These are phyloP conservation scores for Vitis rotundifolia DNA, from an alignment of 164 flowering plant genomes.

Conservation along the genomic window DNA sequence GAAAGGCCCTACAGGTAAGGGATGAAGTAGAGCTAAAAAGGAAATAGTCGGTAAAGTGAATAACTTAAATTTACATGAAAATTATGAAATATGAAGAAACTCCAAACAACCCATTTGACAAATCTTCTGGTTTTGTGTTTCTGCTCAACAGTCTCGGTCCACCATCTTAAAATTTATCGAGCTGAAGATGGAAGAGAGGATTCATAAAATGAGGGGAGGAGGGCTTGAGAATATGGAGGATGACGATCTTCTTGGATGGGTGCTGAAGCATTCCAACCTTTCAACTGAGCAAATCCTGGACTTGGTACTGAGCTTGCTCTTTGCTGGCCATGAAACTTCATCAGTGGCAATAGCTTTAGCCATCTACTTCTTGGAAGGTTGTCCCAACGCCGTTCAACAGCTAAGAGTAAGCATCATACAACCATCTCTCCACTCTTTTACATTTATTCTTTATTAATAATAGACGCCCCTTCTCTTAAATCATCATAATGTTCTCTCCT, in stretches of 20 bases:
- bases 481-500: background rate
- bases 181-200: conserved; percentile 72
- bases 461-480: background rate
- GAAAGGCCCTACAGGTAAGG: conserved; percentile 67
- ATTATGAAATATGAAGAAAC: no score
- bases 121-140: background rate
- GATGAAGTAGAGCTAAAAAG: no score
- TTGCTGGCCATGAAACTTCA: conserved; percentile 96
- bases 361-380: conserved; percentile 75
- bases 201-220: conserved; percentile 25
- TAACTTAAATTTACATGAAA: background rate
- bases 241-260: conserved; percentile 92
- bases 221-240: conserved; percentile 37
- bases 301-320: conserved; percentile 78
- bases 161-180: conserved; percentile 72
- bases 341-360: conserved; percentile 85
- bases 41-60: background rate
- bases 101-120: background rate
- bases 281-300: conserved; percentile 89
- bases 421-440: background rate
- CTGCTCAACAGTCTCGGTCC: conserved; percentile 62
- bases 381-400: conserved; percentile 64
- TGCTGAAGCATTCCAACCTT: conserved; percentile 73
- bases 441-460: background rate
- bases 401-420: conserved; percentile 44